Evolutionary conservation across 441 rosid genomes (phyloP).

Genomic region (Pelargonium fulgidum): DNA sequence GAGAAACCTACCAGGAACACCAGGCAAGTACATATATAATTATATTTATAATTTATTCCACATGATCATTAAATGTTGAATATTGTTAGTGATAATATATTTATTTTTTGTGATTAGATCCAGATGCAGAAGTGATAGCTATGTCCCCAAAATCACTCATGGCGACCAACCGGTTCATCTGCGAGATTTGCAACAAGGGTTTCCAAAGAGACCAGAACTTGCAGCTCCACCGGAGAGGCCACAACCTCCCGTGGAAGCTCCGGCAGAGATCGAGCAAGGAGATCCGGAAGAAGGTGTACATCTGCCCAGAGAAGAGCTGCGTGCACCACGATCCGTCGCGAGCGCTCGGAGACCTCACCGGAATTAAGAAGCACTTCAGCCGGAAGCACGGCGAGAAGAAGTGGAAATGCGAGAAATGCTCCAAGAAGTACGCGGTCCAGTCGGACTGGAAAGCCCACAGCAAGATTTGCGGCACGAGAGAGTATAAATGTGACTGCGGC

Average conservation of each 20-base stretch:
- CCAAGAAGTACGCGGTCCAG: conserved; percentile 76
- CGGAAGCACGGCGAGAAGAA: conserved; percentile 93
- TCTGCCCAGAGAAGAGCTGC: conserved; percentile 72
- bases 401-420: conserved; percentile 26
- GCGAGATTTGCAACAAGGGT: conserved; percentile 24
- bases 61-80: too few relatives aligned
- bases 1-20: too few relatives aligned
- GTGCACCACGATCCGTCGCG: conserved; percentile 76
- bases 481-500: conserved; percentile 85
- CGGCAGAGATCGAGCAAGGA: conserved; percentile 60
- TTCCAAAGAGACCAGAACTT: conserved; percentile 85
- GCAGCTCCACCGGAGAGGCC: conserved; percentile 83
- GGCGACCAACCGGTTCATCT: conserved; percentile 76
- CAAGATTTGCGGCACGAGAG: conserved; percentile 84
- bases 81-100: background rate
- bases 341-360: conserved; percentile 81
- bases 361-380: conserved; percentile 77
- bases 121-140: conserved; percentile 79
- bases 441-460: conserved; percentile 95
- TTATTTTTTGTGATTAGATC: conserved; percentile 36
- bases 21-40: too few relatives aligned
- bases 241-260: conserved; percentile 87
- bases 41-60: too few relatives aligned
- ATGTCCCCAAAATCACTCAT: conserved; percentile 72
- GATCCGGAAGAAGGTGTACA: conserved; percentile 60